Evolutionary conservation across 805 yeast genomes (phyloP).

Genomic region (Candida xiaguanensis): DNA sequence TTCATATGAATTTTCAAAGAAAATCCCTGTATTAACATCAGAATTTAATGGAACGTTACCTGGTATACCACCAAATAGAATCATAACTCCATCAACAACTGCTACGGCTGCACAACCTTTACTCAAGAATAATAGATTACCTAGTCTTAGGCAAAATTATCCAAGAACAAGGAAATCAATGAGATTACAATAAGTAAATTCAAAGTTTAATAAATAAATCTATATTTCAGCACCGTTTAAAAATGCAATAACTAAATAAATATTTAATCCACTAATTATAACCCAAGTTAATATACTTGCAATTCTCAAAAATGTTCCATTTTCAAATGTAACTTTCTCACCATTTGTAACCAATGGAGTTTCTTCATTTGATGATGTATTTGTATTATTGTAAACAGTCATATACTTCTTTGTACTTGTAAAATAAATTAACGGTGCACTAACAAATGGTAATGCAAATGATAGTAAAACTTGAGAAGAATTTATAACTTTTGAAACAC

Average conservation of each 20-base stretch:
- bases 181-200: conserved; percentile 5
- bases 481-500: conserved; percentile 43
- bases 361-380: conserved; percentile 14
- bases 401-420: conserved; percentile 37
- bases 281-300: conserved; percentile 39
- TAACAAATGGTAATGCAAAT: conserved; percentile 40
- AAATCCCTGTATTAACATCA: conserved; percentile 66
- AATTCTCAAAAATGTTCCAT: conserved; percentile 29
- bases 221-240: conserved; percentile 39
- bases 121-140: conserved; percentile 20
- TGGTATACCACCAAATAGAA: conserved; percentile 37
- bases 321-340: conserved; percentile 32
- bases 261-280: conserved; percentile 35
- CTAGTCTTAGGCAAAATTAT: conserved; percentile 32
- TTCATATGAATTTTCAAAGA: conserved; percentile 29
- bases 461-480: conserved; percentile 43
- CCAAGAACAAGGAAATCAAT: conserved; percentile 28
- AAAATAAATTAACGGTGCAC: conserved; percentile 45
- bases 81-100: conserved; percentile 15
- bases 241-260: conserved; percentile 39
- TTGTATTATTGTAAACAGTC: conserved; percentile 30
- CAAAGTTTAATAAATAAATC: neutral
- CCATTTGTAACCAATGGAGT: conserved; percentile 12
- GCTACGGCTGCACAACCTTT: conserved; percentile 10
- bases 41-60: conserved; percentile 82